Evolutionary conservation across 1,139 yeast species (phyloP), one percentile per base, ranked within the genome.

Genomic region (Hemisphaericaspora xylofermentans): DNA sequence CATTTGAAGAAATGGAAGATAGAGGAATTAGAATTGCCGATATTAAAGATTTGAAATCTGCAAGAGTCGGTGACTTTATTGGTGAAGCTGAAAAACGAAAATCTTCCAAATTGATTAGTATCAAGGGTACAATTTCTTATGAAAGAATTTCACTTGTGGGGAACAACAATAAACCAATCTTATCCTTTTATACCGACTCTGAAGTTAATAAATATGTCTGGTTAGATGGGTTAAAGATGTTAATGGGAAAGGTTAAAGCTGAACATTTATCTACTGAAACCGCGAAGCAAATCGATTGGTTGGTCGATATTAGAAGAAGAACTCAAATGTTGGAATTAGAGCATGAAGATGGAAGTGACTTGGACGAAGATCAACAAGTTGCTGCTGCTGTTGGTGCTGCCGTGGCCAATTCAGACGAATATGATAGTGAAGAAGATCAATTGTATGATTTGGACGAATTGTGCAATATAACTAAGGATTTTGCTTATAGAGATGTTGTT

Each of bases 211-310:
- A 85, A 40, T 78, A 77, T 44, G 80, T 83, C 9, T 88, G 95
- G 94, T 68, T 84, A 35, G 95, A 88, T 61, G 96, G 95, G 1
- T 61, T 88, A 43, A 80, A 79, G 57, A 70, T 87, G 74, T 67
- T 85, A 50, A 66, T 63, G 47, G 71, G 70, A 3, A 54, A 60
- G 50, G 58, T 55, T 6, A 56, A 57, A 24, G 26, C 35, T 1
- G 67, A 66, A 15, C 63, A 64, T 37, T 66, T 82, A 34, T 81
- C 91, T 0, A 61, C 61, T 2, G 87, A 80, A 24, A 80, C 94
- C 3, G 72, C 72, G 41, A 66, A 63, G 36, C 91, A 85, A 54
- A 68, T 84, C 36, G 70, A 73, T 17, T 68, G 73, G 35, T 67
- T 87, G 50, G 71, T 78, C 28, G 81, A 78, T 31, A 65, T 86